Evolutionary conservation across 1,139 yeast genomes (phyloP).

Genomic region (Blastobotrys arbuscula): DNA sequence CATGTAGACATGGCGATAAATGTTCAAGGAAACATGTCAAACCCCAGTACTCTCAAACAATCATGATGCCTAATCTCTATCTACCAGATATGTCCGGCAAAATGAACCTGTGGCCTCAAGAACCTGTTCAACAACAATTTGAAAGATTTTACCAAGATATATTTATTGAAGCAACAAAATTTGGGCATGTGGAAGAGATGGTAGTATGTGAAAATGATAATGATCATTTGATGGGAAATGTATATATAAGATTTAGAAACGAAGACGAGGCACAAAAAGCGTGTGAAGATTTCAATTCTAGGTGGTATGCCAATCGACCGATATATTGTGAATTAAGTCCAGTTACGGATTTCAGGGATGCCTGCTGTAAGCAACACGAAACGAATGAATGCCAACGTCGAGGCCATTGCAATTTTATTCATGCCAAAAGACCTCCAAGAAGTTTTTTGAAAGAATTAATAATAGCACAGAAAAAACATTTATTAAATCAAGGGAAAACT

Average conservation of each 20-base stretch:
- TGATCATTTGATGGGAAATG: conserved; percentile 79
- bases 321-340: conserved; percentile 79
- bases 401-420: conserved; percentile 83
- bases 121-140: conserved; percentile 46
- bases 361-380: conserved; percentile 71
- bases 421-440: conserved; percentile 54
- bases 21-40: conserved; percentile 73
- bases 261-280: conserved; percentile 59
- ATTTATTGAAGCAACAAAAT: conserved; percentile 56
- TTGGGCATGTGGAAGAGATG: conserved; percentile 57
- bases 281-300: conserved; percentile 54
- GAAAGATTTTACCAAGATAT: conserved; percentile 70
- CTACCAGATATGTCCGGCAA: conserved; percentile 41
- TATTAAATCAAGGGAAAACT: conserved; percentile 10
- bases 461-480: conserved; percentile 34
- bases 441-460: conserved; percentile 40
- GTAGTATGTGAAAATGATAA: conserved; percentile 81
- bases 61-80: conserved; percentile 64
- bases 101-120: conserved; percentile 32
- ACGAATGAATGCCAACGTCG: conserved; percentile 63
- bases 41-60: conserved; percentile 63
- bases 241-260: conserved; percentile 57
- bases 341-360: conserved; percentile 63
- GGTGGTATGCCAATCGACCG: conserved; percentile 82
- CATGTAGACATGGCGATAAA: conserved; percentile 89